Base-by-base conservation (phyloP, 208 protist genomes). In the Naegleria lovaniensis region DNA sequence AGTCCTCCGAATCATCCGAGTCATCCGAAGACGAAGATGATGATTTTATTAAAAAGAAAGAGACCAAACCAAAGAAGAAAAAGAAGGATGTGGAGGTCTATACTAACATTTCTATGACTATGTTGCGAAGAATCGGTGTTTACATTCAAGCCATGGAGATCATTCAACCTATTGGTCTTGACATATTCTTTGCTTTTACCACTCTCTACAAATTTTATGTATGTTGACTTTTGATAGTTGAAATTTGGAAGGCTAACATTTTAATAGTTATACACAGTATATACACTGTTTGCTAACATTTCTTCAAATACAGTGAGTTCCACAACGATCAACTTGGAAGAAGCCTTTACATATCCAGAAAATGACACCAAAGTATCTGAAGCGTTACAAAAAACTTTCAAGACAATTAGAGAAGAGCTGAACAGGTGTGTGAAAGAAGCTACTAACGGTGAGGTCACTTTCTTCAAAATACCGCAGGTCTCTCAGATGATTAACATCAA, bases 81-180 rank as follows among this genome's bases (percentile, higher is more conserved):
- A 88, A 39, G 41, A 87, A 51, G n/a, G 13, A 58, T 19, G 5
- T 11, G 0, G n/a, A 29, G 29, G 85, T 88, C 9, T 48, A 40
- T 48, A 88, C 85, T 1, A 58, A 58, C 19, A n/a, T 58, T 33
- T 88, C 85, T 1, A 25, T 48, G 22, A 88, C n/a, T 4, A 88
- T 88, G 22, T n/a, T 88, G 11, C 51, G n/a, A 29, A 88, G 85
- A 48, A 88, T 88, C 22, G 85, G 85, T 39, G 43, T 39, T 33
- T 88, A 88, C 36, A 39, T 88, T 29, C 85, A 88, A 29, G 85
- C 85, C 9, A 88, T 88, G 85, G 85, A 88, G 41, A 43, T 88
- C 7, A 19, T 88, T 7, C 85, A 88, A 88, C n/a, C 41, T n/a
- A 79, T 79, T 36, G 19, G 67, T 79, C 15, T 58, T 5, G 85